Percentiles rank a stretch among this genome's conserved stretches.
These are phyloP conservation scores for Exophiala oligosperma DNA, from an alignment of 2,329 filamentous ascomycete genomes.

Conservation along the genomic window DNA sequence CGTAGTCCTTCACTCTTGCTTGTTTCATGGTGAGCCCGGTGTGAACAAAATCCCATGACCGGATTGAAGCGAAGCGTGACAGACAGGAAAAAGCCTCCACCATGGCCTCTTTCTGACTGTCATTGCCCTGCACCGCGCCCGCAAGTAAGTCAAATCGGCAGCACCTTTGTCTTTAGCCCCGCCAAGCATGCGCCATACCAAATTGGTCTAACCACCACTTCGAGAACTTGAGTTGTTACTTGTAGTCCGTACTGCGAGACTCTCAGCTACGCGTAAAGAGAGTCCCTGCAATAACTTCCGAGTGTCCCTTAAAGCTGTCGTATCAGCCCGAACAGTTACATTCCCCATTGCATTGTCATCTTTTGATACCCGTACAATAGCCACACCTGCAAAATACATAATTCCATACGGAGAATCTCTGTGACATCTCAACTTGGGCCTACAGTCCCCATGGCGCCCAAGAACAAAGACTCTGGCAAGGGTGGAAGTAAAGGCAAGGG, in stretches of 20 bases:
- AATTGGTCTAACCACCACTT: too few species aligned
- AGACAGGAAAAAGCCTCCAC: neutral
- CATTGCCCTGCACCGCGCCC: neutral
- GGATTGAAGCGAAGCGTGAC: constrained; percentile 1
- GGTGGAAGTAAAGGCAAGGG: constrained; percentile 36
- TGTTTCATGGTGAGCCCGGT: constrained; percentile 5
- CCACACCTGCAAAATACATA: too few species aligned
- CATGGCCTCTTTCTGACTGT: neutral
- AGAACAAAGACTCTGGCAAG: constrained; percentile 37
- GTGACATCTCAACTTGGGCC: neutral
- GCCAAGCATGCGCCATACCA: neutral
- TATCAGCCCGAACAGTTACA: too few species aligned
- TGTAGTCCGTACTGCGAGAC: too few species aligned
- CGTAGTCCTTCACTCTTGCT: neutral
- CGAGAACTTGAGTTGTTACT: too few species aligned
- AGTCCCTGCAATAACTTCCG: too few species aligned
- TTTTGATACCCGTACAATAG: too few species aligned
- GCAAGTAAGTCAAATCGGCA: neutral
- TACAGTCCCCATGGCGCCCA: constrained; percentile 39
- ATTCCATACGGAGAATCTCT: neutral
- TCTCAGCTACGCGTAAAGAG: too few species aligned
- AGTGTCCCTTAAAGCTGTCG: too few species aligned
- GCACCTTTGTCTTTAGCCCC: neutral
- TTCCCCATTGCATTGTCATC: too few species aligned
- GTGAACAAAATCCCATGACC: neutral